Base-by-base conservation (phyloP, 805 yeast genomes). In the Nakazawaea pomicola region DNA sequence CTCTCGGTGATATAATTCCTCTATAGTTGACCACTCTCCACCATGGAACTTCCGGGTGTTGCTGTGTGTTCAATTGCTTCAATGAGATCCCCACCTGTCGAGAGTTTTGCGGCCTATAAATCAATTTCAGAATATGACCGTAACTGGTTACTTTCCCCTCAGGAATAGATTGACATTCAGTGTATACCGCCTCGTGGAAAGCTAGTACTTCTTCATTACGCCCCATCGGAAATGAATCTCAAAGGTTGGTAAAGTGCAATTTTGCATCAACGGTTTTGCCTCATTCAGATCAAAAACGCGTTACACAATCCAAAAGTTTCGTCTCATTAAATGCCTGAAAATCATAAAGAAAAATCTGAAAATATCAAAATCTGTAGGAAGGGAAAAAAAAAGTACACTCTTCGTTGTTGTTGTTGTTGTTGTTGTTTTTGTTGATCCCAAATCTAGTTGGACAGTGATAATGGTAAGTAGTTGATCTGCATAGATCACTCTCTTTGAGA, bases 51-150 rank as follows among this genome's bases (percentile, higher is more conserved):
- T 61, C 62, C 2, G 49, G 57, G 8, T 52, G 38, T 40, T 61
- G 58, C 48, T 59, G 60, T 25, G 49, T 53, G 4, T 41, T 21
- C 11, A 77, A 63, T 35, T 72, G 64, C 57, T 84, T 85, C 45
- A 85, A 61, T 0, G 89, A 74, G 24, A 72, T 70, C 0, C 95
- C 95, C 1, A 84, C 93, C 45, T 77, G 88, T 5, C 95, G 65
- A 1, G 93, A 69, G 48, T 83, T 80, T 37, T 64, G 71, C 0
- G 95, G 93, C 37, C 70, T 64, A 23, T 70, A 72, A 0, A 82
- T 65, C 8, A 83, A 58, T 45, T 71, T 70, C 0, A 93, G 93
- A 7, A 85, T 75, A 54, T 83, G 90, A 2, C 79, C 89, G 49
- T 85, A 85, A n/a, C 80, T 69, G 0, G 88, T 76, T 6, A 79